Percentiles rank a stretch among this genome's conserved stretches.
phyloP scores from a whole-genome alignment of 306 rosid species.

The Psophocarpus tetragonolobus region DNA sequence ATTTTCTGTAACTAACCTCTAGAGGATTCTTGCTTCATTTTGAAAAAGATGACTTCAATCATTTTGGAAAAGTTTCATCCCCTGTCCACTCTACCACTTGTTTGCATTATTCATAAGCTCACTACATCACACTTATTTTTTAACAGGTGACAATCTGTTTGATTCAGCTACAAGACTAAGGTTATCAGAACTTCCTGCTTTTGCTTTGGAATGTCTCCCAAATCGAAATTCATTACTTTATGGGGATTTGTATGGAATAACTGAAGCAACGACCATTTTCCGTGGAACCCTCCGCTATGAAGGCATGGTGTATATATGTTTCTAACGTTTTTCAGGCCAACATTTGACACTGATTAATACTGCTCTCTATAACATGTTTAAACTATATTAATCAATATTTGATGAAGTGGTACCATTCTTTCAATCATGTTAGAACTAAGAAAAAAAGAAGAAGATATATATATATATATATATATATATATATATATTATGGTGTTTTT shows the following conservation, averaged over 20 bases:
- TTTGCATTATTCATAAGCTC: slow-evolving; percentile 20
- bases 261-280: slow-evolving; percentile 84
- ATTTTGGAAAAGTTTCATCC: neutral
- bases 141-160: slow-evolving; percentile 71
- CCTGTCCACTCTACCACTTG: neutral
- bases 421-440: slow-evolving; percentile 11
- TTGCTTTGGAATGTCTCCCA: slow-evolving; percentile 89
- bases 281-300: slow-evolving; percentile 97
- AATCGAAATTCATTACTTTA: slow-evolving; percentile 82
- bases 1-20: neutral
- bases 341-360: slow-evolving; percentile 4
- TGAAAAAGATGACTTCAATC: neutral
- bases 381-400: slow-evolving; percentile 9
- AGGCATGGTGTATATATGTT: slow-evolving; percentile 54
- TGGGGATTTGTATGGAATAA: slow-evolving; percentile 81
- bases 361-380: neutral
- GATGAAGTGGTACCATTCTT: neutral
- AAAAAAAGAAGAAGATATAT: too few species aligned
- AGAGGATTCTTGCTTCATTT: neutral
- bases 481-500: neutral
- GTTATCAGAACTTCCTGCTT: slow-evolving; percentile 84
- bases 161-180: slow-evolving; percentile 76
- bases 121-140: neutral
- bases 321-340: slow-evolving; percentile 19
- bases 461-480: too few species aligned